Percentiles rank a stretch among this genome's conserved stretches.
Evolutionary conservation across 2,329 filamentous ascomycete genomes (phyloP).

Genomic region (Monilinia vaccinii-corymbosi): DNA sequence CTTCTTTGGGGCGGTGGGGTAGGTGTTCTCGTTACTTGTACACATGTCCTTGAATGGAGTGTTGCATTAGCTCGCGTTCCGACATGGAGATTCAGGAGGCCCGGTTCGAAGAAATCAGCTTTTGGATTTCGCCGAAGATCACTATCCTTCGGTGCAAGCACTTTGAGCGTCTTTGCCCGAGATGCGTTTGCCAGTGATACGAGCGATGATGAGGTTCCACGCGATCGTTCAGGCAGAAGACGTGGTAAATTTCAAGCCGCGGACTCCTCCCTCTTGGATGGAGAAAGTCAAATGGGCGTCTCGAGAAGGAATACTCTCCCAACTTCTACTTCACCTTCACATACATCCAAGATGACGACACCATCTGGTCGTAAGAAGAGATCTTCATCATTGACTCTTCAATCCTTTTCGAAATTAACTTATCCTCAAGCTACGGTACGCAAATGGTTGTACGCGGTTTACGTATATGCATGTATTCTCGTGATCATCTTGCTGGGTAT

Average conservation of each 20-base stretch:
- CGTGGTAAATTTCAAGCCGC: not conserved
- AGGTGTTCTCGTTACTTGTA: constrained; percentile 62
- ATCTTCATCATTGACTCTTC: constrained; percentile 52
- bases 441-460: constrained; percentile 77
- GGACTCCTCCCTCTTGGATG: not conserved
- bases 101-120: constrained; percentile 17
- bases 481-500: constrained; percentile 61
- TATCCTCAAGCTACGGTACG: constrained; percentile 64
- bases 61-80: constrained; percentile 81
- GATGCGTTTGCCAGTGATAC: constrained; percentile 17
- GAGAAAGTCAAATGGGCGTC: constrained; percentile 2
- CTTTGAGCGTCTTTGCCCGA: constrained; percentile 15
- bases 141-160: constrained; percentile 14
- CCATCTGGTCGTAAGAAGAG: constrained; percentile 58
- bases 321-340: constrained; percentile 29
- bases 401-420: constrained; percentile 73
- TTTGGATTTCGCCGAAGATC: constrained; percentile 1
- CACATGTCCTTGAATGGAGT: constrained; percentile 70
- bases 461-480: constrained; percentile 62
- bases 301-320: constrained; percentile 44
- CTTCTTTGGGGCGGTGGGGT: constrained; percentile 81
- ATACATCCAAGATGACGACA: constrained; percentile 34
- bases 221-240: not conserved
- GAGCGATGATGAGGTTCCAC: constrained; percentile 19
- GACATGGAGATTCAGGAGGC: constrained; percentile 74